Conservation (phyloP, 2,329 filamentous ascomycete species). For the Septoria petroselini region DNA sequence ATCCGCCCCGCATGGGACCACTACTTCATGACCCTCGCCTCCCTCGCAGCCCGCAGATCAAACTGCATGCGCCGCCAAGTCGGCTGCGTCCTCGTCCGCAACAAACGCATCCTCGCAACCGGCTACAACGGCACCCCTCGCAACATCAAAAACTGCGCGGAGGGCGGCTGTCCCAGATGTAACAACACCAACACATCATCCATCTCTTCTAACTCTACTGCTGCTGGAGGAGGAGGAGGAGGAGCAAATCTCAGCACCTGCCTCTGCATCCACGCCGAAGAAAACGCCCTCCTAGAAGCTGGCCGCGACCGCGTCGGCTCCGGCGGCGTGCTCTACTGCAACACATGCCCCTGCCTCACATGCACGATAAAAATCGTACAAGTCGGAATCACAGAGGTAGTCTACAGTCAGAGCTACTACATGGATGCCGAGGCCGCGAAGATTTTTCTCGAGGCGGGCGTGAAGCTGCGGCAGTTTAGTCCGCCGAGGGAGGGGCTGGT, state of each 20-base stretch:
- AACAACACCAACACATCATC: conserved; percentile 53
- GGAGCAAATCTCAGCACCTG: conserved; percentile 80
- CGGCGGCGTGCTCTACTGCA: conserved; percentile 67
- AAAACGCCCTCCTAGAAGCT: conserved; percentile 93
- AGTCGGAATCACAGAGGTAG: conserved; percentile 91
- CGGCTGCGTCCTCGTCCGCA: conserved; percentile 85
- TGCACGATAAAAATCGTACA: conserved; percentile 99
- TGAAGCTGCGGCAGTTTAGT: conserved; percentile 81
- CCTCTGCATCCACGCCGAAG: conserved; percentile 95
- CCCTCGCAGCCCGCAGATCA: conserved; percentile 80
- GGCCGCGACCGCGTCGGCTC: conserved; percentile 84
- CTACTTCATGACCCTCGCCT: conserved; percentile 97
- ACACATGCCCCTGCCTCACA: conserved; percentile 83
- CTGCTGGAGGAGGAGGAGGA: no score
- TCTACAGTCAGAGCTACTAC: conserved; percentile 89
- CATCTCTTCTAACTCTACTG: no score
- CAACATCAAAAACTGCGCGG: conserved; percentile 82
- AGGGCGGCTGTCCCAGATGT: conserved; percentile 84
- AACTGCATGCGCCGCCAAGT: conserved; percentile 99
- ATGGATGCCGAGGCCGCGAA: conserved; percentile 79
- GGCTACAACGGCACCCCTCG: conserved; percentile 98
- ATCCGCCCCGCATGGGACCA: conserved; percentile 90
- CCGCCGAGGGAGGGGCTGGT: conserved; percentile 48
- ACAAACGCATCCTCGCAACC: conserved; percentile 84
- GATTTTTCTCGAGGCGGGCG: conserved; percentile 79